A percentile compares a stretch with the other conserved stretches of the same genome.
phyloP scores from a whole-genome alignment of 1,284 basidiomycete genomes.

The Macrocystidia cucumis region DNA sequence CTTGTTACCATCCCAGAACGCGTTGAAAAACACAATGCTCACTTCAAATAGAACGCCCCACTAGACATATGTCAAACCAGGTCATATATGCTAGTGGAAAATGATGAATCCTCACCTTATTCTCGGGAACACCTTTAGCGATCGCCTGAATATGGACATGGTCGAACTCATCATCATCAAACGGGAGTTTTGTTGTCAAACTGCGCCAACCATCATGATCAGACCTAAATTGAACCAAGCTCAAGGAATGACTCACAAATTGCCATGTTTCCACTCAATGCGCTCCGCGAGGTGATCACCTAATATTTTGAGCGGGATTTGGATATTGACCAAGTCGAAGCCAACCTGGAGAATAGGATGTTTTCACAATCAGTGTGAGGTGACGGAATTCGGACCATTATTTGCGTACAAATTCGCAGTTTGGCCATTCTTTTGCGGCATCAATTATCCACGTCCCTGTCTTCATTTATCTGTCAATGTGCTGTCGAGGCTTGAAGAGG shows the following conservation, averaged over 20 bases:
- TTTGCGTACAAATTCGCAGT: slow-evolving; percentile 59
- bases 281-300: slow-evolving; percentile 42
- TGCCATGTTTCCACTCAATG: slow-evolving; percentile 65
- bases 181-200: slow-evolving; percentile 64
- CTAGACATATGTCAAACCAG: slow-evolving; percentile 22
- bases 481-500: background rate
- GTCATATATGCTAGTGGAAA: slow-evolving; percentile 2
- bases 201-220: slow-evolving; percentile 23
- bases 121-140: slow-evolving; percentile 64
- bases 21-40: slow-evolving; percentile 11
- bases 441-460: slow-evolving; percentile 66
- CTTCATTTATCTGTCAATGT: slow-evolving; percentile 24
- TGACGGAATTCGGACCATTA: too few species aligned
- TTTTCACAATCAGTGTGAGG: slow-evolving; percentile 1
- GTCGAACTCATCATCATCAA: slow-evolving; percentile 74
- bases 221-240: too few species aligned
- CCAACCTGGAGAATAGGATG: slow-evolving; percentile 41
- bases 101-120: slow-evolving; percentile 39
- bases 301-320: slow-evolving; percentile 46
- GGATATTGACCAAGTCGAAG: slow-evolving; percentile 67
- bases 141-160: slow-evolving; percentile 63
- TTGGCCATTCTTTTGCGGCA: slow-evolving; percentile 63
- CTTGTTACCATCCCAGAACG: slow-evolving; percentile 1
- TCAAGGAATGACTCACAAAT: slow-evolving; percentile 45
- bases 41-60: slow-evolving; percentile 67